Evolutionary conservation across 345 rosid genomes (phyloP).

Genomic region (Hevea brasiliensis): DNA sequence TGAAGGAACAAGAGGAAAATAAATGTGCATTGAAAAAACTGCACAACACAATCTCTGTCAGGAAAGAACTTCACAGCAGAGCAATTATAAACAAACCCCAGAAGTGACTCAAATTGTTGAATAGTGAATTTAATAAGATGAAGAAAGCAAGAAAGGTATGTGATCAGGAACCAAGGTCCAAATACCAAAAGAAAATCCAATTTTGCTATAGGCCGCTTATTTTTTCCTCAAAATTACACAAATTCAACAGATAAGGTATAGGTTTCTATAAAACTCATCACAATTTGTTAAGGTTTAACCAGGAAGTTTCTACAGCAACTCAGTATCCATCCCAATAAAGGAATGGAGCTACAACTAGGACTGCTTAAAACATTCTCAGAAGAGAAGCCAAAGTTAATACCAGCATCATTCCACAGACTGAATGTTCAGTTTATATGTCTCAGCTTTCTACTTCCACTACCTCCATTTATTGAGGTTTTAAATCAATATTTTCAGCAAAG

Average conservation of each 20-base stretch:
- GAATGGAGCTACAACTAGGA: not conserved
- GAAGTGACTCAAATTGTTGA: not conserved
- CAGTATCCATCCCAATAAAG: not conserved
- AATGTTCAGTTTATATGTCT: not conserved
- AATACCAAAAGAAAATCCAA: not conserved
- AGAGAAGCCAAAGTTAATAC: not conserved
- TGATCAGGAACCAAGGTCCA: not conserved
- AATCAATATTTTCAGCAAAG: not conserved
- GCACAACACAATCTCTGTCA: not conserved
- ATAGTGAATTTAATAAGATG: not conserved
- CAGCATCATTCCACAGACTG: not conserved
- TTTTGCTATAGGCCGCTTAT: not conserved
- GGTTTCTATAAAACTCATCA: no score
- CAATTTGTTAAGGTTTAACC: not conserved
- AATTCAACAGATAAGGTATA: no score
- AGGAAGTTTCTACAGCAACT: not conserved
- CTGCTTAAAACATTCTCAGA: not conserved
- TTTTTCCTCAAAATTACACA: no score
- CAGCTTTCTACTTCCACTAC: not conserved
- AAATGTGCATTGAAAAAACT: not conserved
- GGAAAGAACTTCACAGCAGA: not conserved
- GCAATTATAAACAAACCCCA: conserved; percentile 5
- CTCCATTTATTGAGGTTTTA: not conserved
- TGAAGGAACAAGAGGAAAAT: not conserved
- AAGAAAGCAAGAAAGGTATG: no score